Evolutionary conservation across 441 rosid genomes (phyloP).

Genomic region (Metrosideros polymorpha): DNA sequence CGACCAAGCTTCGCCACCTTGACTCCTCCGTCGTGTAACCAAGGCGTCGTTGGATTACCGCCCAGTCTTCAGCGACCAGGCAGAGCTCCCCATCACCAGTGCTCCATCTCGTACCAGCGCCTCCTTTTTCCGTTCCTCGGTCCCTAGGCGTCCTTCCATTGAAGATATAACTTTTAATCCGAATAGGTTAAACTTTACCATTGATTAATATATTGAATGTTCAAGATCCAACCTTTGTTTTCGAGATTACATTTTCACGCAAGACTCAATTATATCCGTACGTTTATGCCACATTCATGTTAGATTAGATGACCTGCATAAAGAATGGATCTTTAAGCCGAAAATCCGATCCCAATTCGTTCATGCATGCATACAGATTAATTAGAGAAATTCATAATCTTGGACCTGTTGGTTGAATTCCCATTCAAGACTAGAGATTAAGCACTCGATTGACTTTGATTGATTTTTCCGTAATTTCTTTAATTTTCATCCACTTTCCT

Average conservation of each 20-base stretch:
- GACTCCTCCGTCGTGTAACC: too few relatives aligned
- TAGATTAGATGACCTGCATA: background rate
- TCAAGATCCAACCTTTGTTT: background rate
- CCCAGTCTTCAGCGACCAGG: background rate
- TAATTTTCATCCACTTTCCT: background rate
- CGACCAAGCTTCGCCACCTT: background rate
- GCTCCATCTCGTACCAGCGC: background rate
- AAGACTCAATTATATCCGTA: background rate
- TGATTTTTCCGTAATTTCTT: background rate
- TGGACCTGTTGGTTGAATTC: background rate
- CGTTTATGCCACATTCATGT: background rate
- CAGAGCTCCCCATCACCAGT: background rate
- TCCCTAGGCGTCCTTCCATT: background rate
- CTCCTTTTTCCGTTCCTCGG: background rate
- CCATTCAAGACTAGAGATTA: accelerated
- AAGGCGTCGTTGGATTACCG: too few relatives aligned
- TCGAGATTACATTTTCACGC: background rate
- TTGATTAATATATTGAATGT: background rate
- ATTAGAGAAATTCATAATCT: background rate
- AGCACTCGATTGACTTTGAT: background rate
- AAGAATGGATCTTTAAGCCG: background rate
- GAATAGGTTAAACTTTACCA: background rate
- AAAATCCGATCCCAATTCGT: background rate
- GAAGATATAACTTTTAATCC: background rate
- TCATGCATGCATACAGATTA: background rate